Percentiles rank a stretch among this genome's conserved stretches.
Conservation (phyloP, 352 stramenopile genomes). For the Phytophthora crassamura region DNA sequence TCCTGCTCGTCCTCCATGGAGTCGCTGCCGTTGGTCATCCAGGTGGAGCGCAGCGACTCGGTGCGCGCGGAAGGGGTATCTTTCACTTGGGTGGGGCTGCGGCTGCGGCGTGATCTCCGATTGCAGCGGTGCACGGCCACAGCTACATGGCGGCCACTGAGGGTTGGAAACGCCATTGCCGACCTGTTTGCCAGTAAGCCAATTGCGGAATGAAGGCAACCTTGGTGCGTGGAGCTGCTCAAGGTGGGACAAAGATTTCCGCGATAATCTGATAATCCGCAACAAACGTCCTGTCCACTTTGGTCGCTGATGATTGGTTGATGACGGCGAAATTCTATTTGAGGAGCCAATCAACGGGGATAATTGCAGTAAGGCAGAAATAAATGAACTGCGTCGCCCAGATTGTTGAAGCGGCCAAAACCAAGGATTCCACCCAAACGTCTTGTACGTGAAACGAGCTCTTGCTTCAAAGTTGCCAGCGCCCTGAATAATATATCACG, state of each 20-base stretch:
- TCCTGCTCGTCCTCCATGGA: conserved; percentile 26
- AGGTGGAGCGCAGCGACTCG: conserved; percentile 47
- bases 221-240: conserved; percentile 11
- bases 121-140: conserved; percentile 9
- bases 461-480: too few species aligned
- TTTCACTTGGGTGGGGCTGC: not conserved
- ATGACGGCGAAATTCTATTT: conserved; percentile 7
- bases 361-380: too few species aligned
- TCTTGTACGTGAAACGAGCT: too few species aligned
- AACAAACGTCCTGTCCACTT: conserved; percentile 24
- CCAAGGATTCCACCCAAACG: too few species aligned
- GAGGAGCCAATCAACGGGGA: conserved; percentile 1
- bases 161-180: conserved; percentile 25
- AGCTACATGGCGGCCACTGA: conserved; percentile 17
- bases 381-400: too few species aligned
- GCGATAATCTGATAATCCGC: conserved; percentile 27
- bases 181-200: conserved; percentile 1
- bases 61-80: conserved; percentile 17
- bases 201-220: conserved; percentile 25
- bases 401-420: conserved; percentile 13
- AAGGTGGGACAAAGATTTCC: too few species aligned
- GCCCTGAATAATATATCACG: conserved; percentile 26
- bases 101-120: conserved; percentile 9
- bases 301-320: conserved; percentile 9
- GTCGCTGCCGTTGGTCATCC: conserved; percentile 45